phyloP scores from a whole-genome alignment of 768 basidiomycete species.

The Suillus fuscotomentosus region DNA sequence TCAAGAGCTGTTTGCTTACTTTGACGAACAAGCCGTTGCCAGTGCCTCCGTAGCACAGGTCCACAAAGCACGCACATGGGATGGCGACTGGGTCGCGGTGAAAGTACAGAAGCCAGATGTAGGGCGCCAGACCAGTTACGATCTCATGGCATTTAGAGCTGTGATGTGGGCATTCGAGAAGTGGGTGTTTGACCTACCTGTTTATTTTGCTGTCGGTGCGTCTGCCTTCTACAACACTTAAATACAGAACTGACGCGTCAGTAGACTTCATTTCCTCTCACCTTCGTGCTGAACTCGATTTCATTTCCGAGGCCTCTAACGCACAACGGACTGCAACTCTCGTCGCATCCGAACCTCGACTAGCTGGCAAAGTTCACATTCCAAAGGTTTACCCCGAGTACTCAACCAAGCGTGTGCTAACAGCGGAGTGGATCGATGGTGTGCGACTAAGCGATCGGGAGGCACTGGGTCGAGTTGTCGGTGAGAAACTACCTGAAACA shows the following conservation, averaged over 20 bases:
- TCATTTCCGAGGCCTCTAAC: slow-evolving; percentile 76
- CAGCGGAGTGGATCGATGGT: slow-evolving; percentile 84
- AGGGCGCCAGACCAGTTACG: slow-evolving; percentile 82
- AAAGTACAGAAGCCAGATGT: slow-evolving; percentile 93
- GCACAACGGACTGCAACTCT: slow-evolving; percentile 67
- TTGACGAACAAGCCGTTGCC: slow-evolving; percentile 75
- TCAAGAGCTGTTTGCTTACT: slow-evolving; percentile 73
- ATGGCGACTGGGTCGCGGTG: slow-evolving; percentile 77
- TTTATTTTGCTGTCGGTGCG: slow-evolving; percentile 75
- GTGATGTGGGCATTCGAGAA: slow-evolving; percentile 82
- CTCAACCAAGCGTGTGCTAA: slow-evolving; percentile 77
- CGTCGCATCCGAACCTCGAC: slow-evolving; percentile 66
- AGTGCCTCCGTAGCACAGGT: slow-evolving; percentile 94
- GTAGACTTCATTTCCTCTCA: slow-evolving; percentile 81
- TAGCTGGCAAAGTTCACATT: slow-evolving; percentile 72
- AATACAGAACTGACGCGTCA: neutral
- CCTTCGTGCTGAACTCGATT: slow-evolving; percentile 81
- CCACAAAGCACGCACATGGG: slow-evolving; percentile 66
- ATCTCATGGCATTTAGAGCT: slow-evolving; percentile 63
- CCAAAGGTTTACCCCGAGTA: slow-evolving; percentile 72
- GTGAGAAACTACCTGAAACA: slow-evolving; percentile 28
- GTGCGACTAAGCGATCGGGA: slow-evolving; percentile 67
- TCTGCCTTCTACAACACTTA: slow-evolving; percentile 9
- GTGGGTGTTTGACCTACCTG: slow-evolving; percentile 83
- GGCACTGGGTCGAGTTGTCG: slow-evolving; percentile 58